Percentiles rank a stretch among this genome's conserved stretches.
These are phyloP conservation scores for Rhytidhysteron rufulum DNA, from an alignment of 2,329 filamentous ascomycete species.

Conservation along the genomic window DNA sequence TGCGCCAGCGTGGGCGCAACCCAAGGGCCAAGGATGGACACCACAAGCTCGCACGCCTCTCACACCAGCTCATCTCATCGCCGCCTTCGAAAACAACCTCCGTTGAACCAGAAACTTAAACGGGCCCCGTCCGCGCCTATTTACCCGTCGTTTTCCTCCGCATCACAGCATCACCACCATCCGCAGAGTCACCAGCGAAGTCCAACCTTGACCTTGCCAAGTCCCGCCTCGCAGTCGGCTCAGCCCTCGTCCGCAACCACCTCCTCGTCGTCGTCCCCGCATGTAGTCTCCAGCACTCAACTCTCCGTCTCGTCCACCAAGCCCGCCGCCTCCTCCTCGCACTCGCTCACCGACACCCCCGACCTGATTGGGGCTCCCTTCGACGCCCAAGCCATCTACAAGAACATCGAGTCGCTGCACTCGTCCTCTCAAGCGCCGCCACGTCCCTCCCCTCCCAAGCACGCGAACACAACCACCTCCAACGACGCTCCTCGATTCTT, in stretches of 20 bases:
- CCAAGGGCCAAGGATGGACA: slow-evolving; percentile 2
- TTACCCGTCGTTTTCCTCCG: slow-evolving; percentile 18
- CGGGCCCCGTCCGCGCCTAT: slow-evolving; percentile 23
- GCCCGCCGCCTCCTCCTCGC: not conserved
- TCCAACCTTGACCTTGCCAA: slow-evolving; percentile 1
- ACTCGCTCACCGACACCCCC: slow-evolving; percentile 8
- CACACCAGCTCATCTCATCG: slow-evolving; percentile 7
- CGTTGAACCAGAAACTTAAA: slow-evolving; percentile 15
- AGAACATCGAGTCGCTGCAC: slow-evolving; percentile 35
- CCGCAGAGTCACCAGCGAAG: slow-evolving; percentile 8
- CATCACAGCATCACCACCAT: slow-evolving; percentile 1
- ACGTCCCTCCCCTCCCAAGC: slow-evolving; percentile 15
- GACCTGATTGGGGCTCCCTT: slow-evolving; percentile 40
- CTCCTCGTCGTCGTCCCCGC: slow-evolving; percentile 1
- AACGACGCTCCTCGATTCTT: slow-evolving; percentile 19
- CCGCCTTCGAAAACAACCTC: slow-evolving; percentile 15
- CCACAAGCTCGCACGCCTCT: not conserved
- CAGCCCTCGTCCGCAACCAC: slow-evolving; percentile 1
- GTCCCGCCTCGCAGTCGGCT: slow-evolving; percentile 4
- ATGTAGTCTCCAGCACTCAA: slow-evolving; percentile 1
- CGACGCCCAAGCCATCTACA: slow-evolving; percentile 34
- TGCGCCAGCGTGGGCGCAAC: slow-evolving; percentile 2
- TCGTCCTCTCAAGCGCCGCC: slow-evolving; percentile 13
- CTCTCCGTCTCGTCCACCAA: not conserved
- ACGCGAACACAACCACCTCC: slow-evolving; percentile 23